A percentile compares a stretch with the other conserved stretches of the same genome.
Evolutionary conservation across 2,329 filamentous ascomycete species (phyloP).

Genomic region (Nemania bipapillata): DNA sequence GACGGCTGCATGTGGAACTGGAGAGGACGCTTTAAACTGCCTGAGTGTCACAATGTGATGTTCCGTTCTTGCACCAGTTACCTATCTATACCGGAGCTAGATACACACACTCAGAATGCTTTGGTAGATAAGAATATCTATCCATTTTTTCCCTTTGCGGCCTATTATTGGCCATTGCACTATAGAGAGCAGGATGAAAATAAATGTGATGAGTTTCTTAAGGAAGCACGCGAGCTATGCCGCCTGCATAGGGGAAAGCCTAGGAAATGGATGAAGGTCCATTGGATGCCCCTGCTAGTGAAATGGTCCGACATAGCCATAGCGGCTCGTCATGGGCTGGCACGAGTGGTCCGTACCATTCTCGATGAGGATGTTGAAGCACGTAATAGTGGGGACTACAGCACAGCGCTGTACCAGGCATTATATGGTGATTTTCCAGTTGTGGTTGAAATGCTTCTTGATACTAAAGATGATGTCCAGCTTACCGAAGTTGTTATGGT

Average conservation of each 20-base stretch:
- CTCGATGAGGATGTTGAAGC: not conserved
- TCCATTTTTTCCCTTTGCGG: not conserved
- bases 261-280: not conserved
- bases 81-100: not conserved
- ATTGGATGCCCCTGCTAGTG: no score
- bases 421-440: not conserved
- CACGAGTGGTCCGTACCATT: not conserved
- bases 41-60: constrained; percentile 8
- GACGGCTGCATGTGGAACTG: not conserved
- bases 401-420: not conserved
- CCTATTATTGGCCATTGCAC: not conserved
- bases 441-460: constrained; percentile 11
- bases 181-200: constrained; percentile 8
- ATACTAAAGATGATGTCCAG: not conserved
- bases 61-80: constrained; percentile 1
- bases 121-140: not conserved
- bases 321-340: not conserved
- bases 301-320: not conserved
- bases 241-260: not conserved
- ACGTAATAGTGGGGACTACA: not conserved
- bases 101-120: not conserved
- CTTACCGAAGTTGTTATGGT: no score
- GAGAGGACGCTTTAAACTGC: constrained; percentile 11
- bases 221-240: constrained; percentile 6
- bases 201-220: not conserved